phyloP scores from a whole-genome alignment of 169 alveolate species.

The Besnoitia besnoiti region DNA sequence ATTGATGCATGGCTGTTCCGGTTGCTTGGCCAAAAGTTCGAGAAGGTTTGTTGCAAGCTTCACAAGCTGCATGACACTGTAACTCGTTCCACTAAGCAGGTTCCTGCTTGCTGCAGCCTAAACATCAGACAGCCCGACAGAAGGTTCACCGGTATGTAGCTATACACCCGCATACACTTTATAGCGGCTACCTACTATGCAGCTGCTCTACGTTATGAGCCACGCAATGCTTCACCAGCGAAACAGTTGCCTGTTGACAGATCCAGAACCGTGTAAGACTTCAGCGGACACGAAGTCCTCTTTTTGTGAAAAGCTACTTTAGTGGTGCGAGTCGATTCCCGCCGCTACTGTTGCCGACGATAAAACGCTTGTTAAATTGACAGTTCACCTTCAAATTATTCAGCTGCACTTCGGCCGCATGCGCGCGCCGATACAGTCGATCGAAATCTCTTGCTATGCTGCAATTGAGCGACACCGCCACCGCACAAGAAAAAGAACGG shows the following conservation, averaged over 20 bases:
- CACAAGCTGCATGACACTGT: neutral
- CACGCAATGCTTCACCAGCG: no score
- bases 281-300: no score
- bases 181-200: no score
- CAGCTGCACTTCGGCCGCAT: neutral
- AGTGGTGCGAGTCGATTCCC: no score
- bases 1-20: neutral
- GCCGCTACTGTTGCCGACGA: no score
- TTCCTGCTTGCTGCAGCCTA: slow-evolving; percentile 2
- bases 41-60: neutral
- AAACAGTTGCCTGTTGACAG: no score
- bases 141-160: no score
- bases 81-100: neutral
- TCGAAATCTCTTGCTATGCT: neutral
- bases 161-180: no score
- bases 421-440: neutral
- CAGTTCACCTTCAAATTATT: neutral
- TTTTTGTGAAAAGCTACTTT: no score
- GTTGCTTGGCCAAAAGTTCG: neutral
- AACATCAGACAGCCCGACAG: neutral
- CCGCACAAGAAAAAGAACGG: neutral
- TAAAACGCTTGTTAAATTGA: no score
- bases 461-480: neutral
- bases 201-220: no score
- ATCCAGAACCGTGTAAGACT: no score